Conservation (phyloP, 495 filamentous ascomycete species). For the Penicillium samsonianum region DNA sequence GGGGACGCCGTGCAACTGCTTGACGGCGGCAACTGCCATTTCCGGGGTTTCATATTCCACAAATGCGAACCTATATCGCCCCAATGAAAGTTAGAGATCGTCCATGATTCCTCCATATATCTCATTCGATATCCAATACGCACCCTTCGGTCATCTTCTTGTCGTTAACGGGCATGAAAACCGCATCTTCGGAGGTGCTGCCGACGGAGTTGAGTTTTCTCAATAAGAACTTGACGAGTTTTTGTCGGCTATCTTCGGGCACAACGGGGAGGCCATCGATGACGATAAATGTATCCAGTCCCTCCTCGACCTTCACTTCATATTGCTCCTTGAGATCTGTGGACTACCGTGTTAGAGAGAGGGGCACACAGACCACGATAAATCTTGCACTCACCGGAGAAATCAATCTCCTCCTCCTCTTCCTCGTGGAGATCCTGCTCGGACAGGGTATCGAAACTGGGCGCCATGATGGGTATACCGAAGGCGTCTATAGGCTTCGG, state of each 20-base stretch:
- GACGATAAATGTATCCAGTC: constrained; percentile 92
- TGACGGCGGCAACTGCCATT: constrained; percentile 84
- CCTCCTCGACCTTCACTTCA: constrained; percentile 93
- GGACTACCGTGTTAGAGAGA: constrained; percentile 32
- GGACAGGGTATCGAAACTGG: constrained; percentile 69
- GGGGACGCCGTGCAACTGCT: constrained; percentile 75
- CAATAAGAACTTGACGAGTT: constrained; percentile 90
- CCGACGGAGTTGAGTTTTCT: constrained; percentile 86
- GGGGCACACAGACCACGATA: constrained; percentile 29
- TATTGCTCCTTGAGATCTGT: constrained; percentile 86
- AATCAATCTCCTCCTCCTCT: constrained; percentile 88
- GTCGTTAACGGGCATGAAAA: constrained; percentile 90
- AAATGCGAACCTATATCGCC: constrained; percentile 72
- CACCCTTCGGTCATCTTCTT: constrained; percentile 82
- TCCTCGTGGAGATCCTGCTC: constrained; percentile 85
- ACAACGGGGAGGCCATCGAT: constrained; percentile 91
- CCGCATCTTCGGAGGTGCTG: constrained; percentile 77
- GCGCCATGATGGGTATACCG: constrained; percentile 59
- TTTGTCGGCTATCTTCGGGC: constrained; percentile 76
- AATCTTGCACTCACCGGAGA: constrained; percentile 60
- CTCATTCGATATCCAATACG: constrained; percentile 29
- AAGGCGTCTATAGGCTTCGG: constrained; percentile 30
- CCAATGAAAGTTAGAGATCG: constrained; percentile 7
- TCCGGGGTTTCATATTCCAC: constrained; percentile 93
- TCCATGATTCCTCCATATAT: constrained; percentile 17